Percentiles rank a stretch among this genome's conserved stretches.
Evolutionary conservation across 176 grass and related monocot genomes (phyloP).

Genomic region (Phoenix roebelenii): DNA sequence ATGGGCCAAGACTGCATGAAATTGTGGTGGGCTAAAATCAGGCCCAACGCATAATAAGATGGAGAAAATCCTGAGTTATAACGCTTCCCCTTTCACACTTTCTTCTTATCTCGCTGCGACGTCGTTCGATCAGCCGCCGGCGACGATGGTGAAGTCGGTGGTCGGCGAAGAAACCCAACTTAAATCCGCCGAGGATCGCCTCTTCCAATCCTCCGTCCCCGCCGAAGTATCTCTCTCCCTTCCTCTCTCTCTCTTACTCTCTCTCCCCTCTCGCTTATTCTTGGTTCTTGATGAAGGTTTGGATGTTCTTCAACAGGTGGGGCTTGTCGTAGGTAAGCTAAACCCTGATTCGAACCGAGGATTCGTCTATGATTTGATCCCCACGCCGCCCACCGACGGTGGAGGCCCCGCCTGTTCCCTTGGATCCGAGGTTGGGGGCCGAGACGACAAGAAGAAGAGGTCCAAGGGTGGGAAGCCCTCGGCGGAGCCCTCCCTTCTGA

Average conservation of each 20-base stretch:
- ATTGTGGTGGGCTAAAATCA: no score
- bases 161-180: conserved; percentile 60
- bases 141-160: conserved; percentile 65
- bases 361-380: conserved; percentile 67
- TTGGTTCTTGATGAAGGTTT: neutral
- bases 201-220: conserved; percentile 23
- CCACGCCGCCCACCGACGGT: conserved; percentile 72
- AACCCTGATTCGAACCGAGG: conserved; percentile 58
- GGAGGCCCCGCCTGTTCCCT: conserved; percentile 61
- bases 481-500: conserved; percentile 32
- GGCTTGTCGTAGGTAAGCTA: conserved; percentile 80
- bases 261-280: neutral
- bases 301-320: conserved; percentile 29
- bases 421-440: conserved; percentile 22
- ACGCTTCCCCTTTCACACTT: no score
- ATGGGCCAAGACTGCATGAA: no score
- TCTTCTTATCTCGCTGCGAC: no score
- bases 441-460: conserved; percentile 29
- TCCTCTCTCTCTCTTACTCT: neutral
- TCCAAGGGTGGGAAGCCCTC: conserved; percentile 34
- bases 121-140: no score
- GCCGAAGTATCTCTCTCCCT: neutral
- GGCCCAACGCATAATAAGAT: no score
- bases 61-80: no score
- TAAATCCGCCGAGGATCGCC: conserved; percentile 48